Percentiles rank a stretch among this genome's conserved stretches.
Evolutionary conservation across 2,329 filamentous ascomycete genomes (phyloP).

Genomic region (Epichloe bromicola): DNA sequence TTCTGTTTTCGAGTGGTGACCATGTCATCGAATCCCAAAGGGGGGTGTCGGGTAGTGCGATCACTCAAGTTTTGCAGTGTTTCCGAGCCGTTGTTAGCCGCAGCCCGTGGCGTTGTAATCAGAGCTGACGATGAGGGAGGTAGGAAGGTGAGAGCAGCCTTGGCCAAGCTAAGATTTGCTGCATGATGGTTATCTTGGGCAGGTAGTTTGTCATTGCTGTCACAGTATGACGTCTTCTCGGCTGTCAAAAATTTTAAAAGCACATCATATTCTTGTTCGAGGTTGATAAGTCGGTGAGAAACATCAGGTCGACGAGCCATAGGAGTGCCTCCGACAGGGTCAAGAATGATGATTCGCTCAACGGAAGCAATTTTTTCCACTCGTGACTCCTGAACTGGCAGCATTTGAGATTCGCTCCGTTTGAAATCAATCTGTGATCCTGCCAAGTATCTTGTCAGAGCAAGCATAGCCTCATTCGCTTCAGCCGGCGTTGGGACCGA

Average conservation of each 20-base stretch:
- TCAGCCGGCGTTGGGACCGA: constrained; percentile 27
- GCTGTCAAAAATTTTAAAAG: constrained; percentile 49
- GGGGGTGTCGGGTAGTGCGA: constrained; percentile 33
- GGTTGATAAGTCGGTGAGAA: constrained; percentile 60
- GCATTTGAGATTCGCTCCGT: constrained; percentile 1
- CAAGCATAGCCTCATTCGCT: constrained; percentile 54
- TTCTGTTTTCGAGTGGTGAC: constrained; percentile 42
- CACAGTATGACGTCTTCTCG: constrained; percentile 7
- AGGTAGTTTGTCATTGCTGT: neutral
- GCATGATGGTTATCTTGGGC: constrained; percentile 34
- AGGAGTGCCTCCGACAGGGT: constrained; percentile 76
- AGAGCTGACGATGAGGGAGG: constrained; percentile 77
- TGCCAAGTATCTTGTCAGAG: constrained; percentile 63
- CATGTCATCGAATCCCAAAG: constrained; percentile 33
- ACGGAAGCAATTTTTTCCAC: constrained; percentile 46
- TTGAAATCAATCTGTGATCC: constrained; percentile 40
- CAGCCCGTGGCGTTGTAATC: constrained; percentile 76
- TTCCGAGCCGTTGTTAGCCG: constrained; percentile 35
- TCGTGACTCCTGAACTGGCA: constrained; percentile 19
- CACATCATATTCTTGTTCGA: constrained; percentile 73
- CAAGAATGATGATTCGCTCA: constrained; percentile 79
- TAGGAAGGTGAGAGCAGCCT: constrained; percentile 57
- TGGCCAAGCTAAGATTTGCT: constrained; percentile 61
- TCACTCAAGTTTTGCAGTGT: neutral
- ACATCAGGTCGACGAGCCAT: constrained; percentile 30